Percentiles rank a stretch among this genome's conserved stretches.
Evolutionary conservation across 2,329 filamentous ascomycete species (phyloP).

Genomic region (Coniochaeta hoffmannii): DNA sequence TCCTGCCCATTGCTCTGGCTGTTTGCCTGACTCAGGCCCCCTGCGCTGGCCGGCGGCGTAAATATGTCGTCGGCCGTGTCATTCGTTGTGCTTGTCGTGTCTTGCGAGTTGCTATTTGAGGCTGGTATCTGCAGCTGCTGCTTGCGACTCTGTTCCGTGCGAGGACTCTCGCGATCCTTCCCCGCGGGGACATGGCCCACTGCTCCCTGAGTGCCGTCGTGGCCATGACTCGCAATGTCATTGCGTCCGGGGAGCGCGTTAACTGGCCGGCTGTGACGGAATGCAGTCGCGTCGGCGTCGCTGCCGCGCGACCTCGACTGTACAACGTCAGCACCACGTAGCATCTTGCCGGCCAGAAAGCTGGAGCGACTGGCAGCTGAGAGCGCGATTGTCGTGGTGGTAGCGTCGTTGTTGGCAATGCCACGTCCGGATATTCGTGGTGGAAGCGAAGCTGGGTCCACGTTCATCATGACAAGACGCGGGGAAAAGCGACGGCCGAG

Average conservation of each 20-base stretch:
- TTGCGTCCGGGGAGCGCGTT: constrained; percentile 5
- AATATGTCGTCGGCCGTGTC: constrained; percentile 34
- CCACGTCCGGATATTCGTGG: constrained; percentile 12
- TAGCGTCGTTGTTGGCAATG: constrained; percentile 11
- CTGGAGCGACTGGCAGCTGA: constrained; percentile 1
- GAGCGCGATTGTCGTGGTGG: constrained; percentile 6
- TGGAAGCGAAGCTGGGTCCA: constrained; percentile 12
- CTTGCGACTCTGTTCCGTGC: neutral
- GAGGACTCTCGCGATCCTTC: neutral
- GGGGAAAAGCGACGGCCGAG: neutral
- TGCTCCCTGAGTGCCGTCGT: constrained; percentile 1
- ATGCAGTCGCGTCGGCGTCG: constrained; percentile 12
- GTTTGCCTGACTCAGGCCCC: constrained; percentile 30
- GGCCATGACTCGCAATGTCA: constrained; percentile 9
- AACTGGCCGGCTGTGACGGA: neutral
- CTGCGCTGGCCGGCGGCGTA: constrained; percentile 35
- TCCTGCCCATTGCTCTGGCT: constrained; percentile 28
- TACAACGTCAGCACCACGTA: constrained; percentile 11
- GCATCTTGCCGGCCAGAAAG: constrained; percentile 13
- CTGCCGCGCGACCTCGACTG: constrained; percentile 6
- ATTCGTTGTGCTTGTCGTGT: constrained; percentile 29
- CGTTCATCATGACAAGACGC: constrained; percentile 12
- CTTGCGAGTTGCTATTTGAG: constrained; percentile 36
- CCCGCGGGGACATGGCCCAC: neutral
- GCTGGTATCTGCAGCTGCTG: constrained; percentile 9